Evolutionary conservation across 2,329 filamentous ascomycete genomes (phyloP).

Genomic region (Aspergillus ochraceoroseus): DNA sequence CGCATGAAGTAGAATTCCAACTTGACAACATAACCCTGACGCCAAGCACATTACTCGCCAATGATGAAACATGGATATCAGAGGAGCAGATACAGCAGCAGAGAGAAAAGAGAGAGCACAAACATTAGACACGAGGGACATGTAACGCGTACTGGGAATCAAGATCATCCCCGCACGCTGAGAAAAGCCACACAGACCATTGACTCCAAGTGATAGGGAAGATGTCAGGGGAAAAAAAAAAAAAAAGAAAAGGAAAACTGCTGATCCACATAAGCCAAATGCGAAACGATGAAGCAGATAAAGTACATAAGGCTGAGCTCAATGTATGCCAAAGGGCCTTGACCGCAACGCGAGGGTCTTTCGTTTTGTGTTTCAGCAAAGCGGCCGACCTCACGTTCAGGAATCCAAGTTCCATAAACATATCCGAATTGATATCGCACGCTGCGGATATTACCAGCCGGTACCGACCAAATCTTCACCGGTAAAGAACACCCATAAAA

Average conservation of each 20-base stretch:
- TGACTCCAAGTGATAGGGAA: constrained; percentile 10
- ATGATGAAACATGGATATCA: constrained; percentile 35
- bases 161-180: constrained; percentile 12
- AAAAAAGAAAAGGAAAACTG: background rate
- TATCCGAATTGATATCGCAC: constrained; percentile 1
- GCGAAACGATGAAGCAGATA: constrained; percentile 27
- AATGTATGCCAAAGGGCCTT: constrained; percentile 13
- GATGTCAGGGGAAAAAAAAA: constrained; percentile 3
- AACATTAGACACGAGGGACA: constrained; percentile 12
- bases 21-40: constrained; percentile 25
- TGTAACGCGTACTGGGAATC: constrained; percentile 21
- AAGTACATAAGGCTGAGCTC: constrained; percentile 30
- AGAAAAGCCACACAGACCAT: constrained; percentile 10
- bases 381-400: constrained; percentile 1
- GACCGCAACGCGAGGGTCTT: constrained; percentile 9
- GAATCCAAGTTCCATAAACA: constrained; percentile 8
- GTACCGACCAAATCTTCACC: constrained; percentile 12
- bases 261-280: constrained; percentile 10
- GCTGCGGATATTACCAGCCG: constrained; percentile 1
- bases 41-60: constrained; percentile 31
- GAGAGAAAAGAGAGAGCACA: constrained; percentile 1
- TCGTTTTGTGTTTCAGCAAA: constrained; percentile 4
- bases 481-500: constrained; percentile 16
- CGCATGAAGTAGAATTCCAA: constrained; percentile 23
- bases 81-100: constrained; percentile 12